A percentile compares a stretch with the other conserved stretches of the same genome.
These are phyloP conservation scores for Ulota crispa DNA, from an alignment of 225 moss, liverwort and hornwort genomes.

Conservation along the genomic window DNA sequence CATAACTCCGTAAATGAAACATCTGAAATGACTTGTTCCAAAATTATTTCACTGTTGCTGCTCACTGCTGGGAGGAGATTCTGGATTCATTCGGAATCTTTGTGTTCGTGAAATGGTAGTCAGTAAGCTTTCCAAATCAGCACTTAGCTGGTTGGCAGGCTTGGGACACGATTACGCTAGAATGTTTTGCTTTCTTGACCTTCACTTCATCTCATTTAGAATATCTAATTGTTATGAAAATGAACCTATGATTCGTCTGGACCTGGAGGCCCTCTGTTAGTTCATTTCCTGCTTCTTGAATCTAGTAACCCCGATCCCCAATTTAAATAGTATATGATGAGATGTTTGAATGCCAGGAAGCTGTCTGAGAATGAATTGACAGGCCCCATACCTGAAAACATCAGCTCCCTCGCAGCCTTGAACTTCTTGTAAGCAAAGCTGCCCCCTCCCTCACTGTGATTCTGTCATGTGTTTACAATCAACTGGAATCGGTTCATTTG, in stretches of 20 bases:
- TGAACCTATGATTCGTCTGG: background rate
- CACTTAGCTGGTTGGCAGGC: background rate
- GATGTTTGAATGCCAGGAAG: slow-evolving; percentile 42
- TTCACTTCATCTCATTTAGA: background rate
- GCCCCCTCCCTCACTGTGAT: background rate
- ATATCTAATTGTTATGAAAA: too few relatives aligned
- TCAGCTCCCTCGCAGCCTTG: slow-evolving; percentile 59
- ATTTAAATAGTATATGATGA: background rate
- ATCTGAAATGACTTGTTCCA: background rate
- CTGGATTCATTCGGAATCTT: background rate
- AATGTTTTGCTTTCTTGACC: background rate
- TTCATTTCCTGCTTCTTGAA: background rate
- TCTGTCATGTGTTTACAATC: background rate
- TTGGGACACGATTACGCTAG: background rate
- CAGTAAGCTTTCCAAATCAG: background rate
- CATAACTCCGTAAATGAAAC: background rate
- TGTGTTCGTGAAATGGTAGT: background rate
- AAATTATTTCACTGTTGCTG: background rate
- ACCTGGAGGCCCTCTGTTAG: background rate
- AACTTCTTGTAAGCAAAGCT: slow-evolving; percentile 49
- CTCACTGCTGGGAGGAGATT: background rate
- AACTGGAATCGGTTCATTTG: background rate
- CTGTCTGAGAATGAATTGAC: slow-evolving; percentile 52
- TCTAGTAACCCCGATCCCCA: background rate
- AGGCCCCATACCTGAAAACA: slow-evolving; percentile 55